Evolutionary conservation across 768 basidiomycete species (phyloP).

Genomic region (Dentipellis fragilis): DNA sequence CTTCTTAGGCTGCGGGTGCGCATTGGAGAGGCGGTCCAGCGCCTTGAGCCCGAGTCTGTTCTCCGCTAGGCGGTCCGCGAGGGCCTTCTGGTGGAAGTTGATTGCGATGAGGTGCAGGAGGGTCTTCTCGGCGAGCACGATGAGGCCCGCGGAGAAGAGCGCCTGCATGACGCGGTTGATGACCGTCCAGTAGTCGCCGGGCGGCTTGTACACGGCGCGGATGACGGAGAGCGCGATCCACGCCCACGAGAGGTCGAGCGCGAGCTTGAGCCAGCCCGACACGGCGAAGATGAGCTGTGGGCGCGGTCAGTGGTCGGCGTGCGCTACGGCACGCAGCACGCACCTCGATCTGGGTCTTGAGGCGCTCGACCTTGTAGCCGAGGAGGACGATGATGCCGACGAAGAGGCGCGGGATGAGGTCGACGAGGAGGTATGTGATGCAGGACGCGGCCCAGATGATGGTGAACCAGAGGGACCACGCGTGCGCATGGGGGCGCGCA

Average conservation of each 20-base stretch:
- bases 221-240: slow-evolving; percentile 69
- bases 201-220: slow-evolving; percentile 45
- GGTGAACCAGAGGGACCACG: slow-evolving; percentile 62
- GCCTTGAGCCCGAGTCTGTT: slow-evolving; percentile 62
- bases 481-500: slow-evolving; percentile 45
- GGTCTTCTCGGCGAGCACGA: slow-evolving; percentile 44
- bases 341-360: slow-evolving; percentile 65
- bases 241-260: slow-evolving; percentile 55
- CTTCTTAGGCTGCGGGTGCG: slow-evolving; percentile 30
- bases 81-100: slow-evolving; percentile 68
- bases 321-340: slow-evolving; percentile 1
- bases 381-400: slow-evolving; percentile 43
- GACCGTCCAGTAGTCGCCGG: slow-evolving; percentile 55
- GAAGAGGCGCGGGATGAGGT: slow-evolving; percentile 47
- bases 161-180: slow-evolving; percentile 66
- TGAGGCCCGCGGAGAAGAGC: slow-evolving; percentile 32
- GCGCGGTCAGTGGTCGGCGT: neutral
- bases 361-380: slow-evolving; percentile 52
- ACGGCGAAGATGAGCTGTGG: slow-evolving; percentile 56
- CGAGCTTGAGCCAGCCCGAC: slow-evolving; percentile 60
- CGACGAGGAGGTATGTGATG: slow-evolving; percentile 53
- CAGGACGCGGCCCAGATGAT: slow-evolving; percentile 57
- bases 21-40: slow-evolving; percentile 63
- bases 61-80: slow-evolving; percentile 63
- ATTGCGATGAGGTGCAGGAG: slow-evolving; percentile 71